Evolutionary conservation across 2,329 filamentous ascomycete genomes (phyloP).

Genomic region (Colletotrichum gigasporum): DNA sequence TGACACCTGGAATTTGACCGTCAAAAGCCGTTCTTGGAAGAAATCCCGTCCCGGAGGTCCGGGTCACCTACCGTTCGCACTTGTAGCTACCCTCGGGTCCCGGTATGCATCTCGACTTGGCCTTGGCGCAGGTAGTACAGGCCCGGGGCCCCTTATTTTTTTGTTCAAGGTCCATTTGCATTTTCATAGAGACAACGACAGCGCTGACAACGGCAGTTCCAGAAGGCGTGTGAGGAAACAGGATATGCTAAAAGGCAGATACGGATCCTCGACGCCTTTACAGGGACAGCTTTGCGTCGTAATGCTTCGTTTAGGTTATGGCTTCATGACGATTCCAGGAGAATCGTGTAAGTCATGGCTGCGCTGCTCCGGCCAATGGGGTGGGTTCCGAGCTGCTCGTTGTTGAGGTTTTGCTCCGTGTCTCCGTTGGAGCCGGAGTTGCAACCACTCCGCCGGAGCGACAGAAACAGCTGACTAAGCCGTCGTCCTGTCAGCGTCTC

Average conservation of each 20-base stretch:
- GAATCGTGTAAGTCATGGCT: conserved; percentile 27
- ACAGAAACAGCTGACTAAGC: background rate
- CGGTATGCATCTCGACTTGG: conserved; percentile 60
- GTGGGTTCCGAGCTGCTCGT: background rate
- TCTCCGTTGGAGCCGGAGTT: conserved; percentile 28
- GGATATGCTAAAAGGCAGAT: background rate
- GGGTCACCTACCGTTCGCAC: conserved; percentile 57
- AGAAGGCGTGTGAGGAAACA: background rate
- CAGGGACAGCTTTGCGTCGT: conserved; percentile 9
- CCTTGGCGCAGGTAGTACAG: conserved; percentile 60
- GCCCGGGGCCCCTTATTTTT: conserved; percentile 55
- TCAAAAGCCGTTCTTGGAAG: background rate
- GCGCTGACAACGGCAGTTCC: background rate
- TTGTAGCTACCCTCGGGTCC: conserved; percentile 49
- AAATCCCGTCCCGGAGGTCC: background rate
- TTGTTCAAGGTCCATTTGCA: conserved; percentile 14
- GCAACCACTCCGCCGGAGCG: conserved; percentile 1
- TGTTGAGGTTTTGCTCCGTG: conserved; percentile 8
- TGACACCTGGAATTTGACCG: conserved; percentile 49
- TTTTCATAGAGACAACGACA: background rate
- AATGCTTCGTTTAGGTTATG: conserved; percentile 12
- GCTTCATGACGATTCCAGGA: conserved; percentile 8
- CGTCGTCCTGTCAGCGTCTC: background rate
- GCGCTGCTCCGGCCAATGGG: conserved; percentile 7
- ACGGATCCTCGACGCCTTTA: background rate